A percentile compares a stretch with the other conserved stretches of the same genome.
These are phyloP conservation scores for Mycena filopes DNA, from an alignment of 768 basidiomycete species.

Conservation along the genomic window DNA sequence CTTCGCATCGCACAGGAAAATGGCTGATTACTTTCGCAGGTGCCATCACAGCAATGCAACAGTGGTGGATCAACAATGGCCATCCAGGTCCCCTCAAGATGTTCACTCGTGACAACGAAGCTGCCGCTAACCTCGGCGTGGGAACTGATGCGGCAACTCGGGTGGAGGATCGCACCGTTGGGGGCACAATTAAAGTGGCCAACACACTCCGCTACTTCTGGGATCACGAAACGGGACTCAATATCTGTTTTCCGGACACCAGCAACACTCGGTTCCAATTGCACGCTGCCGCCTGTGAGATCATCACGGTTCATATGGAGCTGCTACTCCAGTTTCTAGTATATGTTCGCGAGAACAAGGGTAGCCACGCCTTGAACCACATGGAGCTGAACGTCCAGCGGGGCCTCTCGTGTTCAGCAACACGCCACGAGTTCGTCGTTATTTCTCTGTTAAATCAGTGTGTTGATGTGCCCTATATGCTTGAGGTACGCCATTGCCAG, in stretches of 20 bases:
- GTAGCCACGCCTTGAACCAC: conserved; percentile 27
- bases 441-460: conserved; percentile 25
- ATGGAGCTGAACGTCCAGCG: conserved; percentile 38
- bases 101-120: conserved; percentile 36
- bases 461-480: conserved; percentile 37
- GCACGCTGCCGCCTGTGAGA: conserved; percentile 30
- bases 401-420: conserved; percentile 22
- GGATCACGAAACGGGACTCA: conserved; percentile 2
- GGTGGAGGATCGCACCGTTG: conserved; percentile 31
- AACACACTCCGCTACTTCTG: conserved; percentile 33
- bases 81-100: conserved; percentile 33
- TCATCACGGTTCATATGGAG: conserved; percentile 29
- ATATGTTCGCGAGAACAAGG: conserved; percentile 36
- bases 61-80: conserved; percentile 26
- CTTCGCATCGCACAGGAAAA: too few relatives aligned
- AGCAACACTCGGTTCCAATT: conserved; percentile 44
- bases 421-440: conserved; percentile 9
- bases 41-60: conserved; percentile 25
- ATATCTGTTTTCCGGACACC: conserved; percentile 40
- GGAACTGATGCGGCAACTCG: conserved; percentile 12
- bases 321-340: conserved; percentile 34
- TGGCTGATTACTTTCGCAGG: too few relatives aligned
- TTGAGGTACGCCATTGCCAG: conserved; percentile 7
- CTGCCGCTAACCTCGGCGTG: conserved; percentile 9
- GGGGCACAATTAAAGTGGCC: conserved; percentile 36